Evolutionary conservation across 768 basidiomycete genomes (phyloP), one percentile per base, ranked within the genome.

Genomic region (Chiua virens): DNA sequence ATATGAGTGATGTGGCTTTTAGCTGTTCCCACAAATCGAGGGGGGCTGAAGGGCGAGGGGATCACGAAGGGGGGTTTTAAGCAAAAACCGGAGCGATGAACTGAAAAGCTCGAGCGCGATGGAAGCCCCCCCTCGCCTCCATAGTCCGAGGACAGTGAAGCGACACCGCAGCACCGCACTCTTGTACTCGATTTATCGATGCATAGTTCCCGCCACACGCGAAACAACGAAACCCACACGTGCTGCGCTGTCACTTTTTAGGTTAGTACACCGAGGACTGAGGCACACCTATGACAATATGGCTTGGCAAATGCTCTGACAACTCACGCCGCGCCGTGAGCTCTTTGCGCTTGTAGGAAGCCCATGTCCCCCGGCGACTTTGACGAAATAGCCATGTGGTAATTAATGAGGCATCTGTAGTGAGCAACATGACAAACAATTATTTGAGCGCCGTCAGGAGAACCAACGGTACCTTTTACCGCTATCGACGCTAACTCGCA

Each of bases 61-160:
- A 47, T 22, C 23, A n/a, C 22, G 13, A 2, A 18, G 11, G 40
- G 25, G 54, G 21, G 23, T 53, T 53, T 53, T 57, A 53, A 50
- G 27, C 15, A n/a, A 25, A 22, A 20, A 9, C 17, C 21, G 14
- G 35, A 42, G 20, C 6, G 5, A 6, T 22, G n/a, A 23, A 36
- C 22, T 22, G 7, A 22, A 45, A 40, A n/a, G 13, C 14, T 17
- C 8, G 10, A 39, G 10, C 8, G 18, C 2, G 8, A 40, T 22
- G 14, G 41, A 40, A 14, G 15, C 13, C 39, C n/a, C 11, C 7
- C 32, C 28, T 39, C 21, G 13, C 13, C 36, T 8, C 18, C 4
- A 15, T 5, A 25, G 9, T 22, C 34, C 14, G 4, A 32, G 40
- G 36, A 32, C n/a, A 10, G 43, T 23, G 47, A 37, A 36, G 14